Evolutionary conservation across 139 green algal species (phyloP).

Genomic region (Deuterostichococcus epilithicus): DNA sequence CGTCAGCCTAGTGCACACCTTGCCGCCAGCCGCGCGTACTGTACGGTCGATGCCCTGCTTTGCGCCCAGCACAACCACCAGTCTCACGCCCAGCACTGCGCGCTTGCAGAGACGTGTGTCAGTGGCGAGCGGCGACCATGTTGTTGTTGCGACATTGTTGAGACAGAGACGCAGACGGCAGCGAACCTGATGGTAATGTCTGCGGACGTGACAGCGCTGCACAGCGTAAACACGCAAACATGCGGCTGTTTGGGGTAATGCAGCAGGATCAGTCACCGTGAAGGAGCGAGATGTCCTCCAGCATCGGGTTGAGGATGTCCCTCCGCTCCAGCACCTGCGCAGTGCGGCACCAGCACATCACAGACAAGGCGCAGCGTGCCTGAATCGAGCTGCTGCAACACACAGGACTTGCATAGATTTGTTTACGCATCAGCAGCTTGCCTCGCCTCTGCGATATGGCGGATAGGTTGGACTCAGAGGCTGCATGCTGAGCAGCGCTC

Average conservation of each 20-base stretch:
- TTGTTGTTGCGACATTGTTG: not conserved
- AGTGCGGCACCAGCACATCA: not conserved
- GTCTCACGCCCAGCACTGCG: slow-evolving; percentile 73
- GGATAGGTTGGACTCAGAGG: not conserved
- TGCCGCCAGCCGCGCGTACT: not conserved
- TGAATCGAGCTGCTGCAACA: not conserved
- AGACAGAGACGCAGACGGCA: not conserved
- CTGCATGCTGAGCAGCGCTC: slow-evolving; percentile 2
- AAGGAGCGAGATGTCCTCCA: slow-evolving; percentile 86
- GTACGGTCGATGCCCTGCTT: slow-evolving; percentile 41
- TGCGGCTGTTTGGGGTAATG: not conserved
- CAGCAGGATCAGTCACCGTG: slow-evolving; percentile 72
- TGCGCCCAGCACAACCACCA: slow-evolving; percentile 85
- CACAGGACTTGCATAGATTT: not conserved
- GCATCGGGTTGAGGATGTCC: slow-evolving; percentile 43
- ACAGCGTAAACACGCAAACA: not conserved
- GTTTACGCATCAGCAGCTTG: not conserved
- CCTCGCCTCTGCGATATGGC: not conserved
- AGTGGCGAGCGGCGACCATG: not conserved
- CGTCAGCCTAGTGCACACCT: not conserved
- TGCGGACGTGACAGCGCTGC: not conserved
- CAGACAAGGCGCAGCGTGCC: not conserved
- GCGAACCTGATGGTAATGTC: not conserved
- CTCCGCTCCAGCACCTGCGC: slow-evolving; percentile 29
- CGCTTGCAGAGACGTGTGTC: not conserved